Percentiles rank a stretch among this genome's conserved stretches.
phyloP scores from a whole-genome alignment of 1,139 yeast species.

The Yamadazyma atlantica region DNA sequence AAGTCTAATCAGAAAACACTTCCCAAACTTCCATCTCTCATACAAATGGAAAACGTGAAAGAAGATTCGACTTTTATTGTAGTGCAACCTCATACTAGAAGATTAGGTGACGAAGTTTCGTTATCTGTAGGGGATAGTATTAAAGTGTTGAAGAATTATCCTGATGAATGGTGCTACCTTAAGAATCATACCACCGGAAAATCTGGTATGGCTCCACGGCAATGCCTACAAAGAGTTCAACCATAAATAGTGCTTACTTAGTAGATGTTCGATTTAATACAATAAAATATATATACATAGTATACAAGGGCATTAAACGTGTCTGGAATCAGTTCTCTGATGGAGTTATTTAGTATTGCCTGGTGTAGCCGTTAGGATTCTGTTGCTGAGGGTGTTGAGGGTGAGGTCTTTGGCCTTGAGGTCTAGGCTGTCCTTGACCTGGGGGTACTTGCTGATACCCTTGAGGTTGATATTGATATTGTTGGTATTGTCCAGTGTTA shows the following conservation, averaged over 20 bases:
- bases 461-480: conserved; percentile 14
- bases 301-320: conserved; percentile 1
- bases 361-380: conserved; percentile 12
- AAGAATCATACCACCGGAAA: conserved; percentile 11
- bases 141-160: conserved; percentile 23
- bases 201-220: conserved; percentile 36
- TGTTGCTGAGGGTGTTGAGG: conserved; percentile 11
- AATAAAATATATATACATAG: conserved; percentile 9
- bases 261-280: background rate
- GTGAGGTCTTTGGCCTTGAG: conserved; percentile 5
- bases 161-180: conserved; percentile 45
- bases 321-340: too few relatives aligned
- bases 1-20: conserved; percentile 4
- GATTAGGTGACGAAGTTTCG: conserved; percentile 35
- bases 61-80: conserved; percentile 21
- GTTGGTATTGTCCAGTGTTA: conserved; percentile 10
- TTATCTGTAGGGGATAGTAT: conserved; percentile 34
- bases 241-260: too few relatives aligned
- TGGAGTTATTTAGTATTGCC: conserved; percentile 13
- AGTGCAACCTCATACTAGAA: conserved; percentile 25
- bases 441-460: conserved; percentile 7
- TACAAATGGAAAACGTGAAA: conserved; percentile 13
- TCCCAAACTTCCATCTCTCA: conserved; percentile 21
- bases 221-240: conserved; percentile 23
- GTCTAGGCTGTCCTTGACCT: background rate